Evolutionary conservation across 2,329 filamentous ascomycete genomes (phyloP).

Genomic region (Fusarium lyarnte): DNA sequence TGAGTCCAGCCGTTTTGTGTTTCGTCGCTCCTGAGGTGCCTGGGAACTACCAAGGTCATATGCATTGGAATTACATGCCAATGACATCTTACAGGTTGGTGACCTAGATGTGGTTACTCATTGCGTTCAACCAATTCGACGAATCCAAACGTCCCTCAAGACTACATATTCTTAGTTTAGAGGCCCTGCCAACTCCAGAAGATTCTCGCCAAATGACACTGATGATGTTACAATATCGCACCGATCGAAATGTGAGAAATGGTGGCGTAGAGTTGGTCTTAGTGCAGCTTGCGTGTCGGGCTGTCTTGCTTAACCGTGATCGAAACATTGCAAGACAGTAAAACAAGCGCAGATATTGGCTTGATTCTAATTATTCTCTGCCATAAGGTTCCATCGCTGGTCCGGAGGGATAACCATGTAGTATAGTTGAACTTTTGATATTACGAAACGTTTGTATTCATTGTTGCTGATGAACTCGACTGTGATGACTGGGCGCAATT

Average conservation of each 20-base stretch:
- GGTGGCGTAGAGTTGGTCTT: conserved; percentile 43
- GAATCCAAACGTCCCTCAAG: background rate
- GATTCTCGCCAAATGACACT: conserved; percentile 10
- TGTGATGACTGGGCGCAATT: conserved; percentile 23
- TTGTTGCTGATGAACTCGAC: background rate
- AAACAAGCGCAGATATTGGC: conserved; percentile 11
- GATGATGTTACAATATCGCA: conserved; percentile 27
- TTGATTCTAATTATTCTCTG: background rate
- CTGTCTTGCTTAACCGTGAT: conserved; percentile 27
- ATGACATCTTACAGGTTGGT: background rate
- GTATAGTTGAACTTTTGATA: background rate
- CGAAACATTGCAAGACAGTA: conserved; percentile 28
- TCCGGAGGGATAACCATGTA: background rate
- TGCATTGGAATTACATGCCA: background rate
- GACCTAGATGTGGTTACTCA: background rate
- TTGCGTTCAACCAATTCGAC: background rate
- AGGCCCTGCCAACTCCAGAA: background rate
- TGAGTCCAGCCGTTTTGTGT: conserved; percentile 3
- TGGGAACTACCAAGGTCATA: background rate
- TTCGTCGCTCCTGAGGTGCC: background rate
- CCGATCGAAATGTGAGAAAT: conserved; percentile 27
- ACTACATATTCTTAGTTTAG: background rate
- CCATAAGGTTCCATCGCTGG: background rate
- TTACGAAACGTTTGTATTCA: background rate
- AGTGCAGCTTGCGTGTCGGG: conserved; percentile 46